Percentiles rank a stretch among this genome's conserved stretches.
Evolutionary conservation across 2,329 filamentous ascomycete genomes (phyloP).

Genomic region (Nemania sp.): DNA sequence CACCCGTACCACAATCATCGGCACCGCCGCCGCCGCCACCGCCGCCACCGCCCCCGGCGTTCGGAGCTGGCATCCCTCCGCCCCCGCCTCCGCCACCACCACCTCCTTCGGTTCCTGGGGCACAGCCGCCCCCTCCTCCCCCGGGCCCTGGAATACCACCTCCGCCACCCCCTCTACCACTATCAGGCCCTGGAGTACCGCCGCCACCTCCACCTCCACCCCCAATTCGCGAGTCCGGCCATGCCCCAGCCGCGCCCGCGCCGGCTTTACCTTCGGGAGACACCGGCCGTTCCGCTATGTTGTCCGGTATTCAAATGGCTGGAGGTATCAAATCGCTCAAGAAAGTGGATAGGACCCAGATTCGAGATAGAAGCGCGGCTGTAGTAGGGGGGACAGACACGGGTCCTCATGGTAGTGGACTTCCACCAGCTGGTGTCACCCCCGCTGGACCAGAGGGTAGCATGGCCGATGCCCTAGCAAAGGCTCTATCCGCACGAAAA

Average conservation of each 20-base stretch:
- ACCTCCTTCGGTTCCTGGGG: slow-evolving; percentile 20
- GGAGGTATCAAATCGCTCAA: slow-evolving; percentile 71
- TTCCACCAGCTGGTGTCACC: slow-evolving; percentile 57
- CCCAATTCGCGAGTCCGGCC: slow-evolving; percentile 62
- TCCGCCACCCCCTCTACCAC: slow-evolving; percentile 38
- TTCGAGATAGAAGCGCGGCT: slow-evolving; percentile 72
- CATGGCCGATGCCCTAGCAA: slow-evolving; percentile 82
- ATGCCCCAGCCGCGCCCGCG: slow-evolving; percentile 58
- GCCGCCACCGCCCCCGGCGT: slow-evolving; percentile 17
- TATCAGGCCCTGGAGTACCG: slow-evolving; percentile 42
- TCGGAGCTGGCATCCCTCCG: slow-evolving; percentile 14
- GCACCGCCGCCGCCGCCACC: slow-evolving; percentile 35
- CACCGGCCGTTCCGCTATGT: slow-evolving; percentile 60
- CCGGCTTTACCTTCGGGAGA: slow-evolving; percentile 49
- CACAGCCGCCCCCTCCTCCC: slow-evolving; percentile 44
- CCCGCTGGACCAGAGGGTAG: slow-evolving; percentile 61
- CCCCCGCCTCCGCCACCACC: slow-evolving; percentile 27
- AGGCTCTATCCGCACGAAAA: slow-evolving; percentile 80
- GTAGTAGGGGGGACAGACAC: slow-evolving; percentile 58
- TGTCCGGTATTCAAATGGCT: slow-evolving; percentile 73
- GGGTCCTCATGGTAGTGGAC: slow-evolving; percentile 55
- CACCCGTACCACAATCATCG: slow-evolving; percentile 34
- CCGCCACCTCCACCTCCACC: slow-evolving; percentile 42
- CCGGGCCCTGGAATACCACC: slow-evolving; percentile 25
- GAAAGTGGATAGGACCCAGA: slow-evolving; percentile 73